Base-by-base conservation (phyloP, 176 grass and related monocot species). In the Avena atlantica region DNA sequence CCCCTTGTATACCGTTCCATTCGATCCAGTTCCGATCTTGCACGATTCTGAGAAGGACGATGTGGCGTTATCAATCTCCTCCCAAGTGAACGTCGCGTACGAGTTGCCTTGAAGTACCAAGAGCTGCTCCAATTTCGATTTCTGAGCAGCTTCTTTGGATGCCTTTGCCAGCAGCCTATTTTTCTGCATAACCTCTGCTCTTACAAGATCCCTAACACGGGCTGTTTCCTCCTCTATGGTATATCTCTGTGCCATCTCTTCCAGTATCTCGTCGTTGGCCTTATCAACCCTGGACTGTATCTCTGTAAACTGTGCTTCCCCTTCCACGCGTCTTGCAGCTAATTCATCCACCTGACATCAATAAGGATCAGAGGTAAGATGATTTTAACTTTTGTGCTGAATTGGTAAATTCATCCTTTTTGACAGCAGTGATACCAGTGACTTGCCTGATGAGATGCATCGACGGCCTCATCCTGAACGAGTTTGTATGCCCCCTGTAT, bases 1-100 rank as follows among this genome's bases (percentile, higher is more conserved):
- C 42, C 92, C 97, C 89, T 92, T 96, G 76, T 94, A 98, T 48
- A 98, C 97, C 4, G 86, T 91, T 57, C 97, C 97, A 42, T 83
- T 86, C 47, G 94, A 84, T 61, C 97, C 97, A 16, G 83, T 82
- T 64, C 94, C 97, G 34, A 96, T 90, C 81, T 82, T 94, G 45
- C 85, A 70, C 16, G 77, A 70, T 42, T 90, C 86, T 36, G 92
- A 98, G 81, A 98, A 98, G 11, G 90, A 91, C 64, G 83, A 91
- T 24, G 97, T 96, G 20, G 90, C 96, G 91, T 37, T 88, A 36
- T 90, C 82, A 36, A 96, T 94, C 67, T 98, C 97, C 75, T 92
- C 91, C 97, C 97, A 98, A 57, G 89, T 91, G 68, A 91, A 98
- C 73, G 58, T 86, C 40, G 50, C 75, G 78, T 89, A 91, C 2